Conservation (phyloP, 1,284 basidiomycete species). For the Cutaneotrichosporon sp. region DNA sequence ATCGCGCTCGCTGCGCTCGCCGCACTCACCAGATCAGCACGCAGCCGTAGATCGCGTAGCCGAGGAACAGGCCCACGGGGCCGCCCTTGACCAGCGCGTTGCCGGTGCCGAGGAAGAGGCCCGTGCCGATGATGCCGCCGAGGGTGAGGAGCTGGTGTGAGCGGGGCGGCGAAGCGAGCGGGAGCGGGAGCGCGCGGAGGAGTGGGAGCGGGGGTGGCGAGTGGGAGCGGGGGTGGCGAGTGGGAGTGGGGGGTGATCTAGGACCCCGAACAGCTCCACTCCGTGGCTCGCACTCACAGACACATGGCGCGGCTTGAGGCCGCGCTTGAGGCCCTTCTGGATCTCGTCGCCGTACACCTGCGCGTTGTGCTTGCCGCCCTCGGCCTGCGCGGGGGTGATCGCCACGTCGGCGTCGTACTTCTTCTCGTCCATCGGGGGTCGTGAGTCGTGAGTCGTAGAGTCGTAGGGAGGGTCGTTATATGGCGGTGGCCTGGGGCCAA, state of each 20-base stretch:
- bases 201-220: neutral
- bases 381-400: neutral
- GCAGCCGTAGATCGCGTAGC: conserved; percentile 39
- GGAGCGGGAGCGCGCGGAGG: neutral
- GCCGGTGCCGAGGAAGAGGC: conserved; percentile 16
- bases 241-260: no score
- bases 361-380: neutral
- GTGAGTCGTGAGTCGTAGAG: no score
- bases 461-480: no score
- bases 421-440: no score
- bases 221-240: neutral
- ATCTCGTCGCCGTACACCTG: conserved; percentile 6
- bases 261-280: no score
- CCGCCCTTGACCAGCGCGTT: conserved; percentile 45
- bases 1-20: no score
- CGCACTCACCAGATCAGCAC: conserved; percentile 37
- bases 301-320: neutral
- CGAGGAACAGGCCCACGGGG: conserved; percentile 39
- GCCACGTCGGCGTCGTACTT: no score
- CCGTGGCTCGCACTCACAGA: neutral
- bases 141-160: conserved; percentile 64
- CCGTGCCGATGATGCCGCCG: conserved; percentile 49
- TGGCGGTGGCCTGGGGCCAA: neutral
- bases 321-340: conserved; percentile 3
- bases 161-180: conserved; percentile 7